Conservation (phyloP, 2,329 filamentous ascomycete species). For the Phaeosphaeriaceae sp. region DNA sequence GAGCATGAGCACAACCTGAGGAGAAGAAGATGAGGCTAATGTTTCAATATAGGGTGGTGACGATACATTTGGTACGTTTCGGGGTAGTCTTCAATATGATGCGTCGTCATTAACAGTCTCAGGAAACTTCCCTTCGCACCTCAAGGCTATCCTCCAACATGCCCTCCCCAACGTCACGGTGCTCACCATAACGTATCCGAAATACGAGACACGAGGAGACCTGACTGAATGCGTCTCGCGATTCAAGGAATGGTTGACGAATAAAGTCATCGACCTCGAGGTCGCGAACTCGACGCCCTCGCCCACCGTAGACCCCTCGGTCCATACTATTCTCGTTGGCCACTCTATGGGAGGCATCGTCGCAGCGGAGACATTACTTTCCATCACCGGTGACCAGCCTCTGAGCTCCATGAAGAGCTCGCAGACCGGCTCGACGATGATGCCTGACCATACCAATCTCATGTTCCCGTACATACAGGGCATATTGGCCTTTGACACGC, state of each 20-base stretch:
- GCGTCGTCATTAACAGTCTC: neutral
- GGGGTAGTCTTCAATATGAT: neutral
- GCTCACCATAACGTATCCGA: slow-evolving; percentile 74
- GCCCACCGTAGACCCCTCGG: slow-evolving; percentile 84
- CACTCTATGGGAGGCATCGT: slow-evolving; percentile 93
- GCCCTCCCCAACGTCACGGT: slow-evolving; percentile 74
- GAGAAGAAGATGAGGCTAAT: slow-evolving; percentile 16
- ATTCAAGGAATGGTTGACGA: slow-evolving; percentile 84
- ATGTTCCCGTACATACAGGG: slow-evolving; percentile 96
- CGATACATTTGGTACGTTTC: slow-evolving; percentile 67
- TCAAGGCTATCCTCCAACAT: slow-evolving; percentile 68
- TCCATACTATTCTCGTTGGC: slow-evolving; percentile 81
- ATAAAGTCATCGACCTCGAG: slow-evolving; percentile 94
- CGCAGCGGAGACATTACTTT: slow-evolving; percentile 84
- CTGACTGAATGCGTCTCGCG: slow-evolving; percentile 72
- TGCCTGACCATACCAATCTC: slow-evolving; percentile 63
- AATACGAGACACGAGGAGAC: slow-evolving; percentile 82
- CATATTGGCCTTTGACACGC: slow-evolving; percentile 92
- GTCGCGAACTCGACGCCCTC: slow-evolving; percentile 80
- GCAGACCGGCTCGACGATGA: slow-evolving; percentile 38
- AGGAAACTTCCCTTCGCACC: slow-evolving; percentile 73
- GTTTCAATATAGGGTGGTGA: slow-evolving; percentile 68
- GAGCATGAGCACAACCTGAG: neutral
- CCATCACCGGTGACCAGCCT: slow-evolving; percentile 67
- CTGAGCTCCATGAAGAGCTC: slow-evolving; percentile 47